Conservation (phyloP, 2,329 filamentous ascomycete genomes). For the Diaporthe citriasiana region DNA sequence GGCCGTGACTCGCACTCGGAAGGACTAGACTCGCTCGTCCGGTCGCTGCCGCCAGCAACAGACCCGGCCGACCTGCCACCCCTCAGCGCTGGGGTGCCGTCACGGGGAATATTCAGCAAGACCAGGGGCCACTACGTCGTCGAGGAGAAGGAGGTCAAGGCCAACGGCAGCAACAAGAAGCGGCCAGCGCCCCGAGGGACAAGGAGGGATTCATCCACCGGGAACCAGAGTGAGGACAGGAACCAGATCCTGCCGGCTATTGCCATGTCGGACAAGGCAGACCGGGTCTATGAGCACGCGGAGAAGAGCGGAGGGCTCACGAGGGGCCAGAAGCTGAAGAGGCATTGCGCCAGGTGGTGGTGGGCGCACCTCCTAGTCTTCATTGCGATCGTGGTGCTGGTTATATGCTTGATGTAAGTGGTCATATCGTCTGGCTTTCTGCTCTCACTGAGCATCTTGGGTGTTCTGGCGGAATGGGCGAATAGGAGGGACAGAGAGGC, state of each 20-base stretch:
- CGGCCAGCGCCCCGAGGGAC: not conserved
- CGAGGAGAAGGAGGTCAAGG: not conserved
- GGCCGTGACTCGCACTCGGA: not conserved
- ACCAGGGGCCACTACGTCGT: constrained; percentile 11
- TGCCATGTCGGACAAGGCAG: constrained; percentile 42
- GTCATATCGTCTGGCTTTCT: constrained; percentile 4
- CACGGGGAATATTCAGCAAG: constrained; percentile 13
- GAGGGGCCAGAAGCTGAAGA: constrained; percentile 51
- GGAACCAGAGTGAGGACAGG: not conserved
- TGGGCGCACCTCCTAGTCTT: constrained; percentile 70
- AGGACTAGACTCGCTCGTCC: constrained; percentile 18
- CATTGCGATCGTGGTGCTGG: constrained; percentile 64
- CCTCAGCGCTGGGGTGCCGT: constrained; percentile 23
- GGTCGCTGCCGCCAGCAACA: constrained; percentile 12
- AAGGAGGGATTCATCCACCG: constrained; percentile 20
- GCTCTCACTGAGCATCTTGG: not conserved
- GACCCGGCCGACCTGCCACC: constrained; percentile 6
- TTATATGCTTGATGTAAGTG: constrained; percentile 74
- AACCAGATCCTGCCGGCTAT: not conserved
- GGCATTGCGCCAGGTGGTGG: constrained; percentile 71
- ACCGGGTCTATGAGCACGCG: constrained; percentile 4
- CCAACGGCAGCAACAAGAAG: not conserved
- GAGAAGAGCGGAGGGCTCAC: constrained; percentile 16
- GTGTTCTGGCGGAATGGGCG: too few relatives aligned
- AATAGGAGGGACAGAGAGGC: not conserved